Evolutionary conservation across 2,329 filamentous ascomycete species (phyloP).

Genomic region (Sclerotinia glacialis): DNA sequence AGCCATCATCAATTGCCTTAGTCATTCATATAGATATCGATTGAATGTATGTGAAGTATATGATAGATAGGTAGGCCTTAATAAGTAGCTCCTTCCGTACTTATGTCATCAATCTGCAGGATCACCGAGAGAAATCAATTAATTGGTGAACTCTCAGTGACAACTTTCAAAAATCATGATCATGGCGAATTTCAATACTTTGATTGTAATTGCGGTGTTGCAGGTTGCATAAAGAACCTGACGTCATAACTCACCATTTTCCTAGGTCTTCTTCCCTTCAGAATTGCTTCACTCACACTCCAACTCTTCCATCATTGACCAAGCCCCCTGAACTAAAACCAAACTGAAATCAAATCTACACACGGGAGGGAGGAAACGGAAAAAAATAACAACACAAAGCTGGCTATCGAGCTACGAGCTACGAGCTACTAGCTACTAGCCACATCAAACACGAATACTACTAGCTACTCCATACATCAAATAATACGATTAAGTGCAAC

Average conservation of each 20-base stretch:
- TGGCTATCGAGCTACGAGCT: no score
- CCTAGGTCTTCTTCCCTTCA: neutral
- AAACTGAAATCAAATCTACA: neutral
- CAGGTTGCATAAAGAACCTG: neutral
- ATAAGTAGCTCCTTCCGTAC: neutral
- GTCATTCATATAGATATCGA: neutral
- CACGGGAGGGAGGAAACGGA: neutral
- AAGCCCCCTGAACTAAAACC: neutral
- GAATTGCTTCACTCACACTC: neutral
- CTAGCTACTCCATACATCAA: slow-evolving; percentile 1
- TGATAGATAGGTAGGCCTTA: no score
- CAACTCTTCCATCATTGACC: slow-evolving; percentile 1
- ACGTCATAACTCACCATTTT: neutral
- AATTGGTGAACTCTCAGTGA: no score
- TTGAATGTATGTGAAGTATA: neutral
- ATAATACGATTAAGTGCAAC: neutral
- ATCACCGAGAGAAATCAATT: no score
- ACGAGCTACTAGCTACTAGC: slow-evolving; percentile 2
- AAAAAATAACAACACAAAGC: neutral
- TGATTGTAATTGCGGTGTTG: no score
- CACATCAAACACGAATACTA: no score
- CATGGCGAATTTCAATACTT: no score
- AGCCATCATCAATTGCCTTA: no score
- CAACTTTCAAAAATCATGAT: no score
- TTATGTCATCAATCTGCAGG: no score